Evolutionary conservation across 768 basidiomycete species (phyloP).

Genomic region (Lactarius trivialis): DNA sequence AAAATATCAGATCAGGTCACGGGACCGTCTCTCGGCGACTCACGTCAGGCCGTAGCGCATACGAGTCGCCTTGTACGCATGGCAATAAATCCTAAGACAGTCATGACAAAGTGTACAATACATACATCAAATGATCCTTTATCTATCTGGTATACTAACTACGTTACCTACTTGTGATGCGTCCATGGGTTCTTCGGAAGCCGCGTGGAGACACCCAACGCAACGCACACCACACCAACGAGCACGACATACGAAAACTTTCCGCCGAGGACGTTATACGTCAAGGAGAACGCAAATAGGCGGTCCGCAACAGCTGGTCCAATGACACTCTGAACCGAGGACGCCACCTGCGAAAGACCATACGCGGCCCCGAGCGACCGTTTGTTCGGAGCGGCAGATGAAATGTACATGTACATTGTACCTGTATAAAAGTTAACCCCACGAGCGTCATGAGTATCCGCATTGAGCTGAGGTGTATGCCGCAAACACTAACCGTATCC

Average conservation of each 20-base stretch:
- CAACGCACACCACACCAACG: background rate
- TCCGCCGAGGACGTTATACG: slow-evolving; percentile 21
- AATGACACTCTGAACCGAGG: slow-evolving; percentile 34
- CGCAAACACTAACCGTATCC: background rate
- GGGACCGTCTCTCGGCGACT: too few relatives aligned
- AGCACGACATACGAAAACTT: background rate
- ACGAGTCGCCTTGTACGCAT: too few relatives aligned
- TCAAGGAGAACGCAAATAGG: slow-evolving; percentile 57
- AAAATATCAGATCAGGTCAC: too few relatives aligned
- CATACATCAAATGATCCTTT: too few relatives aligned
- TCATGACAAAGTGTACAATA: too few relatives aligned
- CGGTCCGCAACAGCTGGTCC: slow-evolving; percentile 55
- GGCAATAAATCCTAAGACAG: too few relatives aligned
- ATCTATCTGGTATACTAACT: background rate
- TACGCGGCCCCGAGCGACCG: slow-evolving; percentile 62
- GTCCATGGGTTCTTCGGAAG: background rate
- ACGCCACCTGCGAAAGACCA: slow-evolving; percentile 37
- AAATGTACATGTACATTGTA: slow-evolving; percentile 62
- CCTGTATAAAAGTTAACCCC: slow-evolving; percentile 41
- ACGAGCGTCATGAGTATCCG: background rate
- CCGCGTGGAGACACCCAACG: background rate
- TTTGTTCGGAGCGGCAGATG: slow-evolving; percentile 54
- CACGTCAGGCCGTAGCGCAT: too few relatives aligned
- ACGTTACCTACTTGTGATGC: background rate
- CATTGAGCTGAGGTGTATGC: too few relatives aligned